Percentiles rank a stretch among this genome's conserved stretches.
Conservation (phyloP, 306 rosid species). For the Luffa aegyptiaca region DNA sequence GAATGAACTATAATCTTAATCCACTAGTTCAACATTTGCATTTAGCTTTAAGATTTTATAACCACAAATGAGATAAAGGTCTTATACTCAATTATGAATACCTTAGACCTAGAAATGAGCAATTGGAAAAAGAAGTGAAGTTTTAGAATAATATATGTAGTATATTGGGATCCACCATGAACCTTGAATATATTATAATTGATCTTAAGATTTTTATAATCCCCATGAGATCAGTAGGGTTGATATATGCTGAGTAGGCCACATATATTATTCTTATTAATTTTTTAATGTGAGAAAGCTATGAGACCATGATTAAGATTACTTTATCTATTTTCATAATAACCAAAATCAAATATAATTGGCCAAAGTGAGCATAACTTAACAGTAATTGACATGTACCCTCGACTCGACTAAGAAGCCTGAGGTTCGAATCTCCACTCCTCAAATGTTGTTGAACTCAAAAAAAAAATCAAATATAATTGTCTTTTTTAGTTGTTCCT, state of each 20-base stretch:
- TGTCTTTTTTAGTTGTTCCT: too few relatives aligned
- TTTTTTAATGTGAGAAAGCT: not conserved
- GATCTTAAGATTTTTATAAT: not conserved
- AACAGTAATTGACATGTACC: too few relatives aligned
- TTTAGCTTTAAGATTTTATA: too few relatives aligned
- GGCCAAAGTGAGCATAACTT: too few relatives aligned
- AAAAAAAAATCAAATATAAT: too few relatives aligned
- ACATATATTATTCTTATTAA: too few relatives aligned
- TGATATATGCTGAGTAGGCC: not conserved
- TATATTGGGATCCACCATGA: not conserved
- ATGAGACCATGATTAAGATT: not conserved
- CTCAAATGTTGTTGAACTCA: too few relatives aligned
- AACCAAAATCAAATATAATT: not conserved
- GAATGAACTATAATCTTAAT: not conserved
- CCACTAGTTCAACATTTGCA: too few relatives aligned
- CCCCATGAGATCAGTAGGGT: not conserved
- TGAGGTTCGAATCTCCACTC: too few relatives aligned
- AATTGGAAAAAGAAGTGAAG: not conserved
- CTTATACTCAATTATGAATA: too few relatives aligned
- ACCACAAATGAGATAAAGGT: too few relatives aligned
- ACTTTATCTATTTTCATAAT: not conserved
- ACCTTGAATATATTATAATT: not conserved
- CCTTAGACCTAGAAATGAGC: not conserved
- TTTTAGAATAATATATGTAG: not conserved
- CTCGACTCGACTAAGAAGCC: too few relatives aligned